Evolutionary conservation across 2,329 filamentous ascomycete genomes (phyloP).

Genomic region (Penicillium verrucosum): DNA sequence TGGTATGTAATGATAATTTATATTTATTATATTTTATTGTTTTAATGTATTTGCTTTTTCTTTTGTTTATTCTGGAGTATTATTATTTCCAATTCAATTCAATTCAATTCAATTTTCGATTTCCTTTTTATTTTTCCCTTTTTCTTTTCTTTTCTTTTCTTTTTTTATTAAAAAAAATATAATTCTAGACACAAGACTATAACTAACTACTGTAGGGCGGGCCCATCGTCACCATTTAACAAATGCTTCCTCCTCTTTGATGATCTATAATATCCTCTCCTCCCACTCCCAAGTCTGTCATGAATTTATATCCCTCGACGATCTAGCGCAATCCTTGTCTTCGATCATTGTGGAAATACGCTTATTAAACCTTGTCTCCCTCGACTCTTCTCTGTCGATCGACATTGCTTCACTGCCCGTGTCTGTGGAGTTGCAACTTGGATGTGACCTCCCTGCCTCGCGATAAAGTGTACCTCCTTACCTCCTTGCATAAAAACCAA

Average conservation of each 20-base stretch:
- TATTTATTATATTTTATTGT: neutral
- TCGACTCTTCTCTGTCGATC: neutral
- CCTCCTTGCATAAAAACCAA: constrained; percentile 1
- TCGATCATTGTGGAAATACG: neutral
- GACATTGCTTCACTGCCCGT: neutral
- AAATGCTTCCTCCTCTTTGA: constrained; percentile 3
- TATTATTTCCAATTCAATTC: constrained; percentile 1
- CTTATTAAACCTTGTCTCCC: neutral
- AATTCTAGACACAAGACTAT: constrained; percentile 12
- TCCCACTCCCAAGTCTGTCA: constrained; percentile 5
- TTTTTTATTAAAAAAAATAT: neutral
- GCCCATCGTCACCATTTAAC: constrained; percentile 7
- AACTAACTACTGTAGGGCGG: constrained; percentile 13
- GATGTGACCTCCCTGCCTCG: constrained; percentile 13
- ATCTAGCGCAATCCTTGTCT: neutral
- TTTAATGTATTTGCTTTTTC: constrained; percentile 8
- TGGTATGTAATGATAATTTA: neutral
- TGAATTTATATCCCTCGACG: constrained; percentile 1
- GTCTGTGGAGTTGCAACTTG: constrained; percentile 1
- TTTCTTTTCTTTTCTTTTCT: neutral
- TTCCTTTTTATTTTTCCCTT: neutral
- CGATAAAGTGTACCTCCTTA: neutral
- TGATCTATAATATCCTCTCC: constrained; percentile 20
- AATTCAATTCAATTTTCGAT: neutral
- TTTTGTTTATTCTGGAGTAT: neutral